These are phyloP conservation scores for Lignosus rhinocerotis DNA, from an alignment of 1,284 basidiomycete genomes.

Conservation along the genomic window DNA sequence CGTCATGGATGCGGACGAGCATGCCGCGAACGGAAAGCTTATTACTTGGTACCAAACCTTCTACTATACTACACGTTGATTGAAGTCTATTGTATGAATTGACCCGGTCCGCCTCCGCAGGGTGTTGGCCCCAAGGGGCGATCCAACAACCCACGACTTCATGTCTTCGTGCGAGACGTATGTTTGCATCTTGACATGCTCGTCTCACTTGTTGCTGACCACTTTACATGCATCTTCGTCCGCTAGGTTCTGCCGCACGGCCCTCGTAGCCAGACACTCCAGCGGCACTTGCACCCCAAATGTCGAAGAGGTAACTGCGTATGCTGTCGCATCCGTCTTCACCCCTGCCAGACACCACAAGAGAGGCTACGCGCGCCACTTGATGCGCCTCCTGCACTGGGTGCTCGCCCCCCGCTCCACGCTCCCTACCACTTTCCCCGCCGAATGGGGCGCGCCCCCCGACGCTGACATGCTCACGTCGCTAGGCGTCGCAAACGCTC, in stretches of 20 bases:
- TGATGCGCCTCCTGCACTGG: constrained; percentile 52
- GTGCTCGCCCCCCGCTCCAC: constrained; percentile 36
- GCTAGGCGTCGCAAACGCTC: constrained; percentile 31
- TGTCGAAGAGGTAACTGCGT: constrained; percentile 32
- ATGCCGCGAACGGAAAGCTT: constrained; percentile 37
- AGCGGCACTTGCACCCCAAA: background rate
- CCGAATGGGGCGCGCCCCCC: constrained; percentile 41
- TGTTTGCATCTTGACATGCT: constrained; percentile 11
- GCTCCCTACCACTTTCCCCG: constrained; percentile 37
- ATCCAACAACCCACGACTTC: constrained; percentile 42
- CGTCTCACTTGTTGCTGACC: background rate
- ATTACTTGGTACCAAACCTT: constrained; percentile 37
- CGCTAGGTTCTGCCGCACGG: constrained; percentile 32
- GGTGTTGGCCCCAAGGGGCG: constrained; percentile 43
- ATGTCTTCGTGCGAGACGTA: constrained; percentile 49
- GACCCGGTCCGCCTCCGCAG: constrained; percentile 27
- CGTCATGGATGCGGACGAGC: constrained; percentile 37
- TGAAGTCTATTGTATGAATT: too few species aligned
- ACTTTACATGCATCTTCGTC: background rate
- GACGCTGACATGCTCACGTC: constrained; percentile 8
- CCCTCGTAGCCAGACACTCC: constrained; percentile 23
- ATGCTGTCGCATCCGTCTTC: constrained; percentile 46
- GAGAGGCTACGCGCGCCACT: constrained; percentile 47
- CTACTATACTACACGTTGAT: background rate
- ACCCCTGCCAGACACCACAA: constrained; percentile 42